Conservation (phyloP, 2,329 filamentous ascomycete genomes). For the Arthrobotrys sinensis region DNA sequence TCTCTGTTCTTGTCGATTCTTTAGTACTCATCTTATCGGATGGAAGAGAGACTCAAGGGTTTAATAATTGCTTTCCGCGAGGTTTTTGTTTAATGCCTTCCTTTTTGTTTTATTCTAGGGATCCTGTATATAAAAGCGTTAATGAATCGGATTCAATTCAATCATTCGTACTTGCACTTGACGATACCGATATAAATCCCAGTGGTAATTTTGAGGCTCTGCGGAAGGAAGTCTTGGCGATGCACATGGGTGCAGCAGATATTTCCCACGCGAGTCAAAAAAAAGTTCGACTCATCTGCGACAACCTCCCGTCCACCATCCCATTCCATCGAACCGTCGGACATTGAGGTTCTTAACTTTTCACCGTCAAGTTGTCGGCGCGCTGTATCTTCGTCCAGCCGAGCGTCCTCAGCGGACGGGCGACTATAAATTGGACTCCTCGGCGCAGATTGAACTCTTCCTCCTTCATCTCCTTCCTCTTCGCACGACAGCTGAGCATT, state of each 20-base stretch:
- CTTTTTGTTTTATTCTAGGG: not conserved
- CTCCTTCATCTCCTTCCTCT: not conserved
- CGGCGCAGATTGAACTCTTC: constrained; percentile 8
- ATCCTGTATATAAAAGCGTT: constrained; percentile 50
- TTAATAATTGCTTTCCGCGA: constrained; percentile 15
- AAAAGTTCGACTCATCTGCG: not conserved
- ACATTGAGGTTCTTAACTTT: no score
- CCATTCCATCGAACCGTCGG: not conserved
- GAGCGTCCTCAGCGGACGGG: constrained; percentile 29
- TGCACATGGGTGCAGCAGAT: constrained; percentile 16
- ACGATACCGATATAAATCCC: not conserved
- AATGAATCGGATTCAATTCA: constrained; percentile 18
- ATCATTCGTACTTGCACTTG: not conserved
- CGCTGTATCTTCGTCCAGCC: constrained; percentile 1
- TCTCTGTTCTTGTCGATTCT: constrained; percentile 9
- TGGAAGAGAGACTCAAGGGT: constrained; percentile 1
- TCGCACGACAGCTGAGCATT: not conserved
- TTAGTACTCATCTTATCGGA: not conserved
- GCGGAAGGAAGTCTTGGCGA: constrained; percentile 31
- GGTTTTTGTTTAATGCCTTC: not conserved
- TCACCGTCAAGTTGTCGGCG: constrained; percentile 35
- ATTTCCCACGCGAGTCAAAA: constrained; percentile 25
- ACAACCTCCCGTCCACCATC: no score
- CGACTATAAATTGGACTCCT: not conserved
- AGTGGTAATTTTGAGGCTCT: constrained; percentile 33